phyloP scores from a whole-genome alignment of 345 rosid species.

The Eucalyptus cloeziana region DNA sequence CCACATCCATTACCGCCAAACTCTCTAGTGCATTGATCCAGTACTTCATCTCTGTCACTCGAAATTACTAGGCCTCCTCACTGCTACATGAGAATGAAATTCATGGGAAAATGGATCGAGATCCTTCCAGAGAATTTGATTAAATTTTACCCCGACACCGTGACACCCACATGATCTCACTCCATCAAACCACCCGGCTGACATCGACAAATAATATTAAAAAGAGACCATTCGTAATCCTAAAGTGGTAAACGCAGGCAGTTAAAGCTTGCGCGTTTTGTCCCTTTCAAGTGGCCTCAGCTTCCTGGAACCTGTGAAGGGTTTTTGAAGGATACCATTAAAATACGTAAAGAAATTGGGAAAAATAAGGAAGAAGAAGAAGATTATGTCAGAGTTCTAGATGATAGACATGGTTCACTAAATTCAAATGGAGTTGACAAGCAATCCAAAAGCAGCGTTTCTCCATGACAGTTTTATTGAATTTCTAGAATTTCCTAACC shows the following conservation, averaged over 20 bases:
- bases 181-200: neutral
- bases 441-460: neutral
- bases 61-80: neutral
- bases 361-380: neutral
- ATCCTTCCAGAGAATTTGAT: neutral
- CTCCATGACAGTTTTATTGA: neutral
- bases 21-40: too few species aligned
- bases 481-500: neutral
- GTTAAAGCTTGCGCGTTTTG: neutral
- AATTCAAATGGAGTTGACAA: neutral
- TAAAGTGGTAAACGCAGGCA: neutral
- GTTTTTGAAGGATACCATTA: neutral
- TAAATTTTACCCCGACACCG: neutral
- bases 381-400: neutral
- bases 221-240: neutral
- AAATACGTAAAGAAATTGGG: neutral
- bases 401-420: neutral
- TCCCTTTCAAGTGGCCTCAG: neutral
- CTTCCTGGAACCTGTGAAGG: neutral
- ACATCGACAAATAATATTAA: rapidly evolving
- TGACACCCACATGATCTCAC: neutral
- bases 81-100: neutral
- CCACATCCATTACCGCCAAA: rapidly evolving
- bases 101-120: neutral
- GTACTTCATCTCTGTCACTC: neutral